phyloP scores from a whole-genome alignment of 1,139 yeast genomes.

The Magnusiomyces paraingens region DNA sequence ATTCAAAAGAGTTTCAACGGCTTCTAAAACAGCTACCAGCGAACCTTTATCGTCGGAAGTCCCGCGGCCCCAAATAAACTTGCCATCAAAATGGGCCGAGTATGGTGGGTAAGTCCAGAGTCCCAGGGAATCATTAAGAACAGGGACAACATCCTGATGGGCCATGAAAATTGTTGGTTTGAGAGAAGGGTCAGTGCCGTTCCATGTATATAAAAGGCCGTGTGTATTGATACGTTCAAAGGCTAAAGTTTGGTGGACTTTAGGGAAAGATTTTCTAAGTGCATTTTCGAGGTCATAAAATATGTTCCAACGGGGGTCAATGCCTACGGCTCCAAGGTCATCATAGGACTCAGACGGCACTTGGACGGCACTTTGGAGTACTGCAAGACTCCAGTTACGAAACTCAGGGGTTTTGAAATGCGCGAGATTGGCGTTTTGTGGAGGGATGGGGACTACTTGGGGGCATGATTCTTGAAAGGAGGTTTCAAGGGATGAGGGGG shows the following conservation, averaged over 20 bases:
- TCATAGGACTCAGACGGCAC: conserved; percentile 62
- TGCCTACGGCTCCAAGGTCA: conserved; percentile 38
- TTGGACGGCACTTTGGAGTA: conserved; percentile 43
- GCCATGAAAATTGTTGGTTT: conserved; percentile 68
- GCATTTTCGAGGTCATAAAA: conserved; percentile 52
- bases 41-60: conserved; percentile 57
- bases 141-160: conserved; percentile 83
- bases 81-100: conserved; percentile 60
- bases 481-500: too few relatives aligned
- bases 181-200: conserved; percentile 47
- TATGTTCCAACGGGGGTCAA: conserved; percentile 35
- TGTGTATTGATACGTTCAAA: conserved; percentile 56
- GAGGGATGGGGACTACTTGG: not conserved
- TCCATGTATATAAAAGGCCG: conserved; percentile 62
- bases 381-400: conserved; percentile 6
- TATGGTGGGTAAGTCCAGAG: conserved; percentile 70
- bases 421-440: not conserved
- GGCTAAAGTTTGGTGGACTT: conserved; percentile 43
- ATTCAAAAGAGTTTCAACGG: conserved; percentile 45
- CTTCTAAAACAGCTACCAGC: conserved; percentile 51
- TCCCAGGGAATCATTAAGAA: conserved; percentile 48
- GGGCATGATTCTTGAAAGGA: not conserved
- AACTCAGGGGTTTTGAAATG: conserved; percentile 12
- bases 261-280: conserved; percentile 53
- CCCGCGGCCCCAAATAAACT: conserved; percentile 57